phyloP scores from a whole-genome alignment of 2,329 filamentous ascomycete genomes.

The Scopulariopsis brevicaulis region DNA sequence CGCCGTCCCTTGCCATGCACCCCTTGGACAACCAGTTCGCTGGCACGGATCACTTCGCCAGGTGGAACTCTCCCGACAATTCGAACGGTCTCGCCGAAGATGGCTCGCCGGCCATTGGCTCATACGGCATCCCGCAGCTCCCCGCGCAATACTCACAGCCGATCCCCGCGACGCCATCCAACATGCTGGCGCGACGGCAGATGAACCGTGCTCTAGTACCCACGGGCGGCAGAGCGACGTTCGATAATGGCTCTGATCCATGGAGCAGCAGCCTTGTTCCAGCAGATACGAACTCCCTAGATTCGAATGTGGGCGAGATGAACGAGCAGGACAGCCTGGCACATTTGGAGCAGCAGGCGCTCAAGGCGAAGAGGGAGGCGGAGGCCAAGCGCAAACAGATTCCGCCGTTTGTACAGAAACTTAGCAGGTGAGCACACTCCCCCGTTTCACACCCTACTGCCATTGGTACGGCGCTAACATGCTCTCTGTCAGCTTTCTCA shows the following conservation, averaged over 20 bases:
- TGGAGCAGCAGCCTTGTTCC: conserved; percentile 25
- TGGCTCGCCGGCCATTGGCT: not conserved
- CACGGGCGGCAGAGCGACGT: conserved; percentile 22
- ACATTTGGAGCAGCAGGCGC: conserved; percentile 66
- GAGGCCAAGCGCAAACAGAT: conserved; percentile 90
- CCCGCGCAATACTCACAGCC: conserved; percentile 4
- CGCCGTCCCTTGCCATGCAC: conserved; percentile 46
- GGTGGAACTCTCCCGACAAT: conserved; percentile 1
- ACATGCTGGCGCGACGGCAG: conserved; percentile 38
- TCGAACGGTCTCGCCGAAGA: not conserved
- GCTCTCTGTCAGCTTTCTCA: conserved; percentile 61
- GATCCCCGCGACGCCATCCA: conserved; percentile 23
- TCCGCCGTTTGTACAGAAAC: conserved; percentile 92
- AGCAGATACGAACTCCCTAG: conserved; percentile 4
- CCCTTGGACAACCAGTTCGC: conserved; percentile 14
- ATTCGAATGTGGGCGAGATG: conserved; percentile 4
- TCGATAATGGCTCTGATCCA: conserved; percentile 26
- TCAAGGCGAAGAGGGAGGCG: conserved; percentile 75
- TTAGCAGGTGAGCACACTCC: conserved; percentile 68
- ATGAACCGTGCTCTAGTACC: conserved; percentile 39
- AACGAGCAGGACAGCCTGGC: conserved; percentile 61
- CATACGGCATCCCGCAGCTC: not conserved
- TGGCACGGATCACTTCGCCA: not conserved
- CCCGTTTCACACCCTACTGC: not conserved
- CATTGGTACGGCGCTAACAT: conserved; percentile 11